A percentile compares a stretch with the other conserved stretches of the same genome.
Conservation (phyloP, 805 yeast genomes). For the Lipomyces anomalus region DNA sequence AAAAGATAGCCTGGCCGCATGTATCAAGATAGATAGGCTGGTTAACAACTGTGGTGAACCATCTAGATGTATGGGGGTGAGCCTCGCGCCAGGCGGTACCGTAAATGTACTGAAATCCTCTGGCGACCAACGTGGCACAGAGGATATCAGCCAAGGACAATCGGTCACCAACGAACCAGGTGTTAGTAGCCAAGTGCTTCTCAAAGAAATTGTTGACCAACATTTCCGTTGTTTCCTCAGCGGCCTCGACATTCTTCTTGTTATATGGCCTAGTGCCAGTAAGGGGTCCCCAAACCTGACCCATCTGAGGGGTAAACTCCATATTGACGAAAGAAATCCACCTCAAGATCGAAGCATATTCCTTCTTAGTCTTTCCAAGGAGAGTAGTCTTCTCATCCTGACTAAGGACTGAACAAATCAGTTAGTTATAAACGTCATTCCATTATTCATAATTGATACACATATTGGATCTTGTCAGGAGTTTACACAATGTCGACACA, state of each 20-base stretch:
- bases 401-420: slow-evolving; percentile 17
- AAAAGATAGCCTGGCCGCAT: slow-evolving; percentile 47
- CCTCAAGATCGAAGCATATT: slow-evolving; percentile 60
- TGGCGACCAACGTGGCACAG: slow-evolving; percentile 43
- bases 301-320: slow-evolving; percentile 51
- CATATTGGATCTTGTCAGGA: background rate
- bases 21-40: slow-evolving; percentile 46
- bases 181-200: slow-evolving; percentile 51
- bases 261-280: slow-evolving; percentile 67
- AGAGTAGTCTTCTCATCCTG: slow-evolving; percentile 38
- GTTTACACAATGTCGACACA: slow-evolving; percentile 9
- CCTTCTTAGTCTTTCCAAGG: slow-evolving; percentile 60
- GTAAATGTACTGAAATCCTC: slow-evolving; percentile 55
- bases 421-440: background rate
- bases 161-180: slow-evolving; percentile 67
- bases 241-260: slow-evolving; percentile 56
- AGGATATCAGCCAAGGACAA: slow-evolving; percentile 61
- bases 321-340: slow-evolving; percentile 75
- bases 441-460: background rate
- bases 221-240: slow-evolving; percentile 39
- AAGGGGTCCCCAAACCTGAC: slow-evolving; percentile 52
- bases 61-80: slow-evolving; percentile 61
- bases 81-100: slow-evolving; percentile 60
- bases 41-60: slow-evolving; percentile 54
- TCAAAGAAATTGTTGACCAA: slow-evolving; percentile 38